Percentiles rank a stretch among this genome's conserved stretches.
phyloP scores from a whole-genome alignment of 495 filamentous ascomycete species.

The Chaetomium fimeti region DNA sequence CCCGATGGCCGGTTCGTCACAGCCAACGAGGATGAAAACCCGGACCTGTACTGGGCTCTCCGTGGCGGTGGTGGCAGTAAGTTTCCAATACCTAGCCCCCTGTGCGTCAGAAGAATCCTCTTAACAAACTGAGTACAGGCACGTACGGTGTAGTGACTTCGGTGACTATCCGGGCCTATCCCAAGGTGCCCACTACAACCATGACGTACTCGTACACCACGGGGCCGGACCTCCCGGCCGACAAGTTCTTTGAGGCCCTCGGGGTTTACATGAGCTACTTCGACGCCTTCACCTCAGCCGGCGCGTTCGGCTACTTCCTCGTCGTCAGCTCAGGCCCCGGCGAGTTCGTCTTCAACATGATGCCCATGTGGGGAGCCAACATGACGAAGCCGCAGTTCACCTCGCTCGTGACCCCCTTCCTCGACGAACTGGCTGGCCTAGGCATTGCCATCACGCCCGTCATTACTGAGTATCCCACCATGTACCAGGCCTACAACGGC shows the following conservation, averaged over 20 bases:
- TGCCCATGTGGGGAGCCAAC: conserved; percentile 53
- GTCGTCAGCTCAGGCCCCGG: conserved; percentile 30
- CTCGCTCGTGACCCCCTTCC: conserved; percentile 48
- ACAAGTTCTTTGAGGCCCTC: conserved; percentile 53
- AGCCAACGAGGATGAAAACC: conserved; percentile 46
- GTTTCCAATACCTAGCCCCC: conserved; percentile 8
- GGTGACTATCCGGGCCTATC: conserved; percentile 47
- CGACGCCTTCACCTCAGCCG: conserved; percentile 48
- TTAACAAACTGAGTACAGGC: conserved; percentile 18
- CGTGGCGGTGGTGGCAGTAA: conserved; percentile 54
- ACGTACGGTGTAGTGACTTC: conserved; percentile 62
- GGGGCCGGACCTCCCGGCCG: conserved; percentile 34
- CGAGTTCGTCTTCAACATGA: conserved; percentile 44
- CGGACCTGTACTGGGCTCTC: conserved; percentile 67
- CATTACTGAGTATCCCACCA: conserved; percentile 51
- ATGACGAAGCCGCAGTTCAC: conserved; percentile 48
- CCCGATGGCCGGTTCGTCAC: conserved; percentile 57
- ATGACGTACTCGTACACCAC: conserved; percentile 38
- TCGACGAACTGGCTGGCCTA: conserved; percentile 38
- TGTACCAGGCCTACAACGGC: conserved; percentile 48
- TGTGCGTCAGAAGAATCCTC: not conserved
- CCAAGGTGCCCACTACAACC: conserved; percentile 41
- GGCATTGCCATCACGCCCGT: conserved; percentile 44
- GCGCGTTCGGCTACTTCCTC: conserved; percentile 56
- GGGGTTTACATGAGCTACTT: conserved; percentile 49